These are phyloP conservation scores for Xylaria sp. DNA, from an alignment of 495 filamentous ascomycete species.

Conservation along the genomic window DNA sequence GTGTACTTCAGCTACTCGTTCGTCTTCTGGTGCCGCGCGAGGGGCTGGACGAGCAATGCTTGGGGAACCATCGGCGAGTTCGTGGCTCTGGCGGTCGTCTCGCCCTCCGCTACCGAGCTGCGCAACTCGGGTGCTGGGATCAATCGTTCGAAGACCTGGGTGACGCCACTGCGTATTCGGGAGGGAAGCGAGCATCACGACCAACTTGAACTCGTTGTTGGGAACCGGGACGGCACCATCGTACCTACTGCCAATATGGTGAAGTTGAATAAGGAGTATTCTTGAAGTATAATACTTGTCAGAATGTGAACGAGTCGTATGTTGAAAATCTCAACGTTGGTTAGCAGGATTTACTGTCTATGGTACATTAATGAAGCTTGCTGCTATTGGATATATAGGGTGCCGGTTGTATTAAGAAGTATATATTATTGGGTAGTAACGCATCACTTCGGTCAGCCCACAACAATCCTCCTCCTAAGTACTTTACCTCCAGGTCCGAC, in stretches of 20 bases:
- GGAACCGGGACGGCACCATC: not conserved
- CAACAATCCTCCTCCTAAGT: no score
- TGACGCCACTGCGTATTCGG: slow-evolving; percentile 1
- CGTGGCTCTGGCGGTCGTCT: slow-evolving; percentile 14
- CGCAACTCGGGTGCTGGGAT: slow-evolving; percentile 15
- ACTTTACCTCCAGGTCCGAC: no score
- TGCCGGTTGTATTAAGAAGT: no score
- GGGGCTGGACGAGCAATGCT: slow-evolving; percentile 18
- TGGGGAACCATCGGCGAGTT: slow-evolving; percentile 26
- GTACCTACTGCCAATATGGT: not conserved
- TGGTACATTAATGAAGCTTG: no score
- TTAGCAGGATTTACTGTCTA: no score
- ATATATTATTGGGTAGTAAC: no score
- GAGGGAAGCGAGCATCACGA: not conserved
- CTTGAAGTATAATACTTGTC: not conserved
- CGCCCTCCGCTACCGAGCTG: slow-evolving; percentile 12
- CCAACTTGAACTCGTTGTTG: slow-evolving; percentile 1
- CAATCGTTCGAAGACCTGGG: not conserved
- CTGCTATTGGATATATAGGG: no score
- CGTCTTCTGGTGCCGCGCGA: slow-evolving; percentile 6
- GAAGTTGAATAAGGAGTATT: slow-evolving; percentile 1
- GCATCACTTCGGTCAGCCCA: no score
- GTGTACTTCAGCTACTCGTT: slow-evolving; percentile 18
- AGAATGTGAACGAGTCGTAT: no score
- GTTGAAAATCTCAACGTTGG: no score